These are phyloP conservation scores for Carex parvula DNA, from an alignment of 176 grass and related monocot genomes.

Conservation along the genomic window DNA sequence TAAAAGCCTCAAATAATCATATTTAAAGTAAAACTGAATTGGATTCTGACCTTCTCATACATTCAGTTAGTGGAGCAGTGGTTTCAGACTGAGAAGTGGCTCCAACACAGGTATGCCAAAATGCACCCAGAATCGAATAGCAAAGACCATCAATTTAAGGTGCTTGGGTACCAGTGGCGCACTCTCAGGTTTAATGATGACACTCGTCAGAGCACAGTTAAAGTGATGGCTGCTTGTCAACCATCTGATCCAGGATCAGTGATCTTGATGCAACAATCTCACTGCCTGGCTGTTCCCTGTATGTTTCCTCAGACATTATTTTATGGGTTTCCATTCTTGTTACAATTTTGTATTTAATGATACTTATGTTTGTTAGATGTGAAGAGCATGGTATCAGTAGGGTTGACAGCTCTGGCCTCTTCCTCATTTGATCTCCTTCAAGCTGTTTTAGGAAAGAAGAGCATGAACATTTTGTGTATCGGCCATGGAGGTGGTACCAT, in stretches of 20 bases:
- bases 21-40: not conserved
- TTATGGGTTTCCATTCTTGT: not conserved
- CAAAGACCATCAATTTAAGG: constrained; percentile 44
- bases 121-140: constrained; percentile 39
- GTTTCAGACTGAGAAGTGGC: constrained; percentile 48
- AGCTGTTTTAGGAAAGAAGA: constrained; percentile 54
- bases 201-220: constrained; percentile 73
- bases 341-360: constrained; percentile 28
- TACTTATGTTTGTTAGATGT: constrained; percentile 43
- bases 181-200: constrained; percentile 79
- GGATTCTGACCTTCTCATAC: not conserved
- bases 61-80: constrained; percentile 51
- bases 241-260: constrained; percentile 37
- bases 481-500: constrained; percentile 86
- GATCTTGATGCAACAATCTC: constrained; percentile 80
- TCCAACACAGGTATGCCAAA: constrained; percentile 60
- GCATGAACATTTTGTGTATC: constrained; percentile 67
- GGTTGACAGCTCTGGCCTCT: constrained; percentile 51
- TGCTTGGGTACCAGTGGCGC: constrained; percentile 90
- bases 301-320: constrained; percentile 27
- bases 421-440: constrained; percentile 58
- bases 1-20: not conserved
- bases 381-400: constrained; percentile 76
- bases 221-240: constrained; percentile 73
- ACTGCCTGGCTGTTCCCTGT: constrained; percentile 89